Evolutionary conservation across 768 basidiomycete genomes (phyloP).

Genomic region (Psilocybe cyanescens): DNA sequence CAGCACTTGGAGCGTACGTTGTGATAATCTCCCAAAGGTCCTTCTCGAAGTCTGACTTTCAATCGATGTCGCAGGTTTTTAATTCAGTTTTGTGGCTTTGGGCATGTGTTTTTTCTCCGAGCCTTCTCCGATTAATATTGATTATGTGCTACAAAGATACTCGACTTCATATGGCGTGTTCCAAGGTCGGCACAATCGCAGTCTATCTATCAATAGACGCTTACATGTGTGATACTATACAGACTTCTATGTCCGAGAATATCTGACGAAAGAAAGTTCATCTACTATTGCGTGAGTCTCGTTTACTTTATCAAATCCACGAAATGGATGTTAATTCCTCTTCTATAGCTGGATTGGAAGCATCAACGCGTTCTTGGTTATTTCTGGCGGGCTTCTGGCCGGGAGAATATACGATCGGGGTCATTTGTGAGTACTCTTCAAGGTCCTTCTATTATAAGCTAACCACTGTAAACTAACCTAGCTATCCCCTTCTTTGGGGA

Average conservation of each 20-base stretch:
- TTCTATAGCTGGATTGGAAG: slow-evolving; percentile 15
- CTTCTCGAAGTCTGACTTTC: no score
- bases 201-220: not conserved
- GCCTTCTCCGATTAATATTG: not conserved
- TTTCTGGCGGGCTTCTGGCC: slow-evolving; percentile 8
- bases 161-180: slow-evolving; percentile 15
- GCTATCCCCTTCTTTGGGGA: slow-evolving; percentile 11
- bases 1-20: slow-evolving; percentile 22
- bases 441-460: not conserved
- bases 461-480: not conserved
- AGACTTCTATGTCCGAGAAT: slow-evolving; percentile 14
- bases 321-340: not conserved
- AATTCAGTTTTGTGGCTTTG: slow-evolving; percentile 23
- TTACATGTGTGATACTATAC: not conserved
- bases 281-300: slow-evolving; percentile 7
- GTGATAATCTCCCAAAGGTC: not conserved
- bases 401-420: slow-evolving; percentile 15
- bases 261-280: slow-evolving; percentile 10
- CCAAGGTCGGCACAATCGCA: slow-evolving; percentile 1
- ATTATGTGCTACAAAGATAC: not conserved
- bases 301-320: not conserved
- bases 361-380: slow-evolving; percentile 12
- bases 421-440: slow-evolving; percentile 6
- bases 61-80: slow-evolving; percentile 14
- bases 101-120: slow-evolving; percentile 5